phyloP scores from a whole-genome alignment of 2,329 filamentous ascomycete species.

The Beauveria varroae region DNA sequence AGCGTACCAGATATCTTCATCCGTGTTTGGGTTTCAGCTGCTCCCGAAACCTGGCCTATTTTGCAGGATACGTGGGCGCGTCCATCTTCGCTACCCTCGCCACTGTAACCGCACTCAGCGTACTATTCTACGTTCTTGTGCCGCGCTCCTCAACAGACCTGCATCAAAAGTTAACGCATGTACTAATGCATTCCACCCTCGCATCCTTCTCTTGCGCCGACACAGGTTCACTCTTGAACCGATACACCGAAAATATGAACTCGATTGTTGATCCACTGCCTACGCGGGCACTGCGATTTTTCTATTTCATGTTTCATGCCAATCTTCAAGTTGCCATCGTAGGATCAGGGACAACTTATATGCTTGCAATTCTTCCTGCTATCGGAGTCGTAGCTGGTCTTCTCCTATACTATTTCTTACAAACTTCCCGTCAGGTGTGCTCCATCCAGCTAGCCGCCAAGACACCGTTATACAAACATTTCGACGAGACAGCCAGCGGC shows the following conservation, averaged over 20 bases:
- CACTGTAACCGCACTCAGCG: neutral
- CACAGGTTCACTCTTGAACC: neutral
- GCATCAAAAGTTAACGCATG: neutral
- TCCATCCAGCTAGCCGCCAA: conserved; percentile 28
- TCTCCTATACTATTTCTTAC: conserved; percentile 12
- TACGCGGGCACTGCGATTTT: conserved; percentile 2
- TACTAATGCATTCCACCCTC: neutral
- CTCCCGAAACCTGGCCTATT: neutral
- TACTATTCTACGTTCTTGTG: neutral
- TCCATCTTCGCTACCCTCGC: neutral
- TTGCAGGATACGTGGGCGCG: neutral
- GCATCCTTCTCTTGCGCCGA: neutral
- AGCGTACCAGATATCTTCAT: neutral
- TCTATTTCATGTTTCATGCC: neutral
- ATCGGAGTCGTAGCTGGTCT: neutral
- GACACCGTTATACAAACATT: conserved; percentile 26
- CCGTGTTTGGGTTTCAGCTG: neutral
- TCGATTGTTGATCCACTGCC: conserved; percentile 18
- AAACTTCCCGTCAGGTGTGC: conserved; percentile 29
- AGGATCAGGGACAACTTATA: neutral
- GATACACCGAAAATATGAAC: conserved; percentile 13
- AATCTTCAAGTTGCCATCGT: neutral
- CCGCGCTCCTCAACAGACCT: neutral
- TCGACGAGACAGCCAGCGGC: conserved; percentile 37
- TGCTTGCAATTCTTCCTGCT: neutral